phyloP scores from a whole-genome alignment of 331 rosid genomes.

The Arachis monticola region DNA sequence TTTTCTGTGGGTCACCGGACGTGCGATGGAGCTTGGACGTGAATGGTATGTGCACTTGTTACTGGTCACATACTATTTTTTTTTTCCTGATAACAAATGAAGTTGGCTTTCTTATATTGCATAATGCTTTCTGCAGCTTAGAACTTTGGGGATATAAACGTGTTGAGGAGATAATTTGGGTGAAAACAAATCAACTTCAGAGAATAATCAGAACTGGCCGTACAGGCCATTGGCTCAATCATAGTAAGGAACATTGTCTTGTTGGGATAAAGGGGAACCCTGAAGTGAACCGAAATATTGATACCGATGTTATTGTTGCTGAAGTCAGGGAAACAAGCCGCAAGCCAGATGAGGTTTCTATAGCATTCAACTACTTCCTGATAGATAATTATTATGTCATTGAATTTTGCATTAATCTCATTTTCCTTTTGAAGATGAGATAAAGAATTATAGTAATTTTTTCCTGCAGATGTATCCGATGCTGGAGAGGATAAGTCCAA shows the following conservation, averaged over 20 bases:
- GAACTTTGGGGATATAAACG: slow-evolving; percentile 99
- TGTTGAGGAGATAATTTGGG: slow-evolving; percentile 97
- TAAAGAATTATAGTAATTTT: background rate
- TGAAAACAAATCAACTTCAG: slow-evolving; percentile 99
- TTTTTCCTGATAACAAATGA: slow-evolving; percentile 7
- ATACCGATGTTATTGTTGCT: slow-evolving; percentile 96
- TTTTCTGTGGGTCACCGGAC: slow-evolving; percentile 99
- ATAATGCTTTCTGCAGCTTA: slow-evolving; percentile 61
- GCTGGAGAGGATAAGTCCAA: slow-evolving; percentile 98
- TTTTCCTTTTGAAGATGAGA: background rate
- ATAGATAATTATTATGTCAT: slow-evolving; percentile 21
- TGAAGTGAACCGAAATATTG: slow-evolving; percentile 89
- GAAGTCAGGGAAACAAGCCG: slow-evolving; percentile 99
- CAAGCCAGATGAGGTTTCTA: slow-evolving; percentile 97
- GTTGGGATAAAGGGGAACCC: slow-evolving; percentile 97
- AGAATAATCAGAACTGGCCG: slow-evolving; percentile 97
- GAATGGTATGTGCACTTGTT: slow-evolving; percentile 69
- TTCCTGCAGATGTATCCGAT: slow-evolving; percentile 85
- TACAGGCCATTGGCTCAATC: slow-evolving; percentile 99
- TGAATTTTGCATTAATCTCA: slow-evolving; percentile 25
- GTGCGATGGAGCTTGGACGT: slow-evolving; percentile 99
- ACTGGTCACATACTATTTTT: slow-evolving; percentile 31
- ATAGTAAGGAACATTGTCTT: slow-evolving; percentile 98
- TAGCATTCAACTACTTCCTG: slow-evolving; percentile 8
- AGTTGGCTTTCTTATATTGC: slow-evolving; percentile 32